Conservation (phyloP, 352 stramenopile genomes). For the Globisporangium polare region DNA sequence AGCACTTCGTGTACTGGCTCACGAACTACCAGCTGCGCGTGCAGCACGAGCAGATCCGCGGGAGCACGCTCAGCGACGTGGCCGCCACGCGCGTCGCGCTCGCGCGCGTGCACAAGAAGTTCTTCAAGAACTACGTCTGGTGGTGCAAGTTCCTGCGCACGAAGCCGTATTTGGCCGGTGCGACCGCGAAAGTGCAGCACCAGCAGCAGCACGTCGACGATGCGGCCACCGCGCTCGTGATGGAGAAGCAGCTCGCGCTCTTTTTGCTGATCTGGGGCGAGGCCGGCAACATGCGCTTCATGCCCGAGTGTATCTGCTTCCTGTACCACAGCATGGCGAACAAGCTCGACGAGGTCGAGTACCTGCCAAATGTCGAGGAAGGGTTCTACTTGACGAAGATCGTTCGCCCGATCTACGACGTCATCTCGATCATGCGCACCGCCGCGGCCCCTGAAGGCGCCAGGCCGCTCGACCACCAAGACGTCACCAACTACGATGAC, state of each 20-base stretch:
- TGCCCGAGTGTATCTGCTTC: slow-evolving; percentile 89
- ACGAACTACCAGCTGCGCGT: slow-evolving; percentile 81
- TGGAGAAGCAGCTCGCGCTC: slow-evolving; percentile 75
- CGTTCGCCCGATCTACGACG: slow-evolving; percentile 72
- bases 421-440: slow-evolving; percentile 73
- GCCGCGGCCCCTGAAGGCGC: slow-evolving; percentile 32
- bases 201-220: slow-evolving; percentile 45
- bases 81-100: slow-evolving; percentile 53
- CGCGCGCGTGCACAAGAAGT: slow-evolving; percentile 60
- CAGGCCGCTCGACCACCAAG: slow-evolving; percentile 65
- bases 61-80: slow-evolving; percentile 28
- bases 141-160: slow-evolving; percentile 95
- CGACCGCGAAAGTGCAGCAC: slow-evolving; percentile 3
- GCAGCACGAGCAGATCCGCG: slow-evolving; percentile 32
- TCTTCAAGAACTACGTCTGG: slow-evolving; percentile 90
- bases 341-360: slow-evolving; percentile 57
- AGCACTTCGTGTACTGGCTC: slow-evolving; percentile 83
- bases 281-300: slow-evolving; percentile 81
- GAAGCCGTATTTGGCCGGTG: slow-evolving; percentile 30
- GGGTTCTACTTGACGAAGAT: slow-evolving; percentile 65
- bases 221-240: slow-evolving; percentile 28
- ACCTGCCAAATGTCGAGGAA: slow-evolving; percentile 43
- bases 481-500: slow-evolving; percentile 87
- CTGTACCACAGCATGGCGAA: slow-evolving; percentile 77
- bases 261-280: slow-evolving; percentile 85